Evolutionary conservation across 1,284 basidiomycete species (phyloP).

Genomic region (Pseudozyma thailandica): DNA sequence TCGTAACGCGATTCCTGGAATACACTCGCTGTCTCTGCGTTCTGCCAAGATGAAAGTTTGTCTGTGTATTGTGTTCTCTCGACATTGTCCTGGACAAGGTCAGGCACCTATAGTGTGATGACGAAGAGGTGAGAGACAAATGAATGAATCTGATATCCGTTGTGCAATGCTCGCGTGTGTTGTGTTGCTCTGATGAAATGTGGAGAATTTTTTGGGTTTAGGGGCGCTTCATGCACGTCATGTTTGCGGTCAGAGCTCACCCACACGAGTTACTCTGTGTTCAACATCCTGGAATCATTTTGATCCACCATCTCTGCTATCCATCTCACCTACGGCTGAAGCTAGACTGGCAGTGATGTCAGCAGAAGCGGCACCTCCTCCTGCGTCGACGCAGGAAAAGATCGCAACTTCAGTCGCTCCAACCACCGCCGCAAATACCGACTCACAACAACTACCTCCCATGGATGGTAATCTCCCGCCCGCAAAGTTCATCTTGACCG

Average conservation of each 20-base stretch:
- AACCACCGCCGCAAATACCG: constrained; percentile 1
- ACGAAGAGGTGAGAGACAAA: background rate
- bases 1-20: too few species aligned
- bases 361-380: constrained; percentile 5
- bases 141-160: background rate
- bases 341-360: constrained; percentile 8
- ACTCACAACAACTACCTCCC: background rate
- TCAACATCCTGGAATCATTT: background rate
- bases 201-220: constrained; percentile 3
- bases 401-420: constrained; percentile 27
- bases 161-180: background rate
- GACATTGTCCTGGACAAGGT: too few species aligned
- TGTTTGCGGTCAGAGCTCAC: background rate
- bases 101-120: too few species aligned
- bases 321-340: background rate
- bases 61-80: too few species aligned
- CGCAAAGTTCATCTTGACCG: constrained; percentile 24
- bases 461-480: background rate
- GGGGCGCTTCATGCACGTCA: constrained; percentile 13
- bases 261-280: background rate
- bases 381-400: constrained; percentile 13
- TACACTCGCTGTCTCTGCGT: background rate
- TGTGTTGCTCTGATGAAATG: background rate
- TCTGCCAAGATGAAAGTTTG: too few species aligned
- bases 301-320: background rate